phyloP scores from a whole-genome alignment of 1,284 basidiomycete species.

The Coniophora puteana region DNA sequence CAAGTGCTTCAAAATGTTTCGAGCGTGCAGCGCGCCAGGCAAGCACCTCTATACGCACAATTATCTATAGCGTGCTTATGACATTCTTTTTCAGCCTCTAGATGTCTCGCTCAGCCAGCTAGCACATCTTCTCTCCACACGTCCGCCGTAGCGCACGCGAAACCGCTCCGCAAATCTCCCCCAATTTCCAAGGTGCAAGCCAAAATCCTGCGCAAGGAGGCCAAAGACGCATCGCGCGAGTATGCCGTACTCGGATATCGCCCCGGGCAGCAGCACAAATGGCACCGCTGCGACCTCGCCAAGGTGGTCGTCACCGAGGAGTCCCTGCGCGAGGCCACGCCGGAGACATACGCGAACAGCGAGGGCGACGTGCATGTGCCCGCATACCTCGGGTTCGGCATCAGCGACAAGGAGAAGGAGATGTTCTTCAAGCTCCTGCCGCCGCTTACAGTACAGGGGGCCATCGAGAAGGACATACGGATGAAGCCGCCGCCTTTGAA shows the following conservation, averaged over 20 bases:
- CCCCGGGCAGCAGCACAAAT: constrained; percentile 58
- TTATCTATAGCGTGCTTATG: constrained; percentile 8
- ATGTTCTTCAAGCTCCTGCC: constrained; percentile 62
- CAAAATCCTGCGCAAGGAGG: constrained; percentile 40
- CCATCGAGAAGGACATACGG: constrained; percentile 19
- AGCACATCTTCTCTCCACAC: constrained; percentile 51
- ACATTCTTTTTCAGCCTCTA: constrained; percentile 31
- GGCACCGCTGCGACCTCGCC: constrained; percentile 62
- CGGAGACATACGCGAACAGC: constrained; percentile 14
- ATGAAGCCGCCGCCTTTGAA: too few relatives aligned
- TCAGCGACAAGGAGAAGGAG: constrained; percentile 42
- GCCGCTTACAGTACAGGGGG: constrained; percentile 34
- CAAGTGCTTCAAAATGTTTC: too few relatives aligned
- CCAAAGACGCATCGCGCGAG: constrained; percentile 45
- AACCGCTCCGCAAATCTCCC: constrained; percentile 30
- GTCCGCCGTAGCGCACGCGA: constrained; percentile 39
- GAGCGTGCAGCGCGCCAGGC: too few relatives aligned
- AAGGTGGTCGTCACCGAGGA: constrained; percentile 55
- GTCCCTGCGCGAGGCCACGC: constrained; percentile 30
- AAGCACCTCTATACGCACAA: too few relatives aligned
- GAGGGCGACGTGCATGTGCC: constrained; percentile 41
- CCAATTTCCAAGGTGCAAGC: constrained; percentile 49
- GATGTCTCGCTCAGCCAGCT: constrained; percentile 41
- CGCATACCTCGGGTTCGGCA: constrained; percentile 55
- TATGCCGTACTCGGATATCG: constrained; percentile 73